Conservation (phyloP, 2,329 filamentous ascomycete species). For the Beauveria caledonica region DNA sequence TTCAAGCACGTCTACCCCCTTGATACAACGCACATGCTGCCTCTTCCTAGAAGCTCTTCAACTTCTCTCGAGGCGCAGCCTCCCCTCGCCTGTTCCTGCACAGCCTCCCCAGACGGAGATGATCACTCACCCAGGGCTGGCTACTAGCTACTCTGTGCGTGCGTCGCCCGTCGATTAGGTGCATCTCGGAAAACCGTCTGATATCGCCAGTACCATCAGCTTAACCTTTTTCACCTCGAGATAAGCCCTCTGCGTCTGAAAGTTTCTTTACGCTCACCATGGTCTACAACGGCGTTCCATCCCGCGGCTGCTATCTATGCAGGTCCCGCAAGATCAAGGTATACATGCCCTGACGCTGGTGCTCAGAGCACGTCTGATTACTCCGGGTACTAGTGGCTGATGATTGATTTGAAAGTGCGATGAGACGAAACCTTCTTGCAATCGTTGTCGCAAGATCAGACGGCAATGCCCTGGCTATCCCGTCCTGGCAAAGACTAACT, state of each 20-base stretch:
- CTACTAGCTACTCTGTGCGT: no score
- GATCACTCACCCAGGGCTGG: no score
- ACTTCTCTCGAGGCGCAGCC: no score
- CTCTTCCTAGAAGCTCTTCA: no score
- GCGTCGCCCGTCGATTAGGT: no score
- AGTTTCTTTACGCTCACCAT: background rate
- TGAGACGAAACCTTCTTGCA: background rate
- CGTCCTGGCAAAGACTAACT: background rate
- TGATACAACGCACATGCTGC: no score
- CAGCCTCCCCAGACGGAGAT: no score
- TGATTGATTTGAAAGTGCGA: background rate
- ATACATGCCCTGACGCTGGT: background rate
- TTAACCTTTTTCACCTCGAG: background rate
- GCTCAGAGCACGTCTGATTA: background rate
- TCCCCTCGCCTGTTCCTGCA: no score
- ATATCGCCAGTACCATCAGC: background rate
- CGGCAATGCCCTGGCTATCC: slow-evolving; percentile 1
- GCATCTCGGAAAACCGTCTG: background rate
- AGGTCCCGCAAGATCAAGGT: slow-evolving; percentile 5
- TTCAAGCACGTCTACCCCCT: no score
- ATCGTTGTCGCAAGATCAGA: slow-evolving; percentile 2
- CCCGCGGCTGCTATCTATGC: slow-evolving; percentile 4
- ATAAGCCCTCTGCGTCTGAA: background rate
- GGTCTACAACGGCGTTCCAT: slow-evolving; percentile 2
- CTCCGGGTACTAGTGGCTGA: background rate